These are phyloP conservation scores for Suhomyces choctaworum DNA, from an alignment of 1,139 yeast species.

Conservation along the genomic window DNA sequence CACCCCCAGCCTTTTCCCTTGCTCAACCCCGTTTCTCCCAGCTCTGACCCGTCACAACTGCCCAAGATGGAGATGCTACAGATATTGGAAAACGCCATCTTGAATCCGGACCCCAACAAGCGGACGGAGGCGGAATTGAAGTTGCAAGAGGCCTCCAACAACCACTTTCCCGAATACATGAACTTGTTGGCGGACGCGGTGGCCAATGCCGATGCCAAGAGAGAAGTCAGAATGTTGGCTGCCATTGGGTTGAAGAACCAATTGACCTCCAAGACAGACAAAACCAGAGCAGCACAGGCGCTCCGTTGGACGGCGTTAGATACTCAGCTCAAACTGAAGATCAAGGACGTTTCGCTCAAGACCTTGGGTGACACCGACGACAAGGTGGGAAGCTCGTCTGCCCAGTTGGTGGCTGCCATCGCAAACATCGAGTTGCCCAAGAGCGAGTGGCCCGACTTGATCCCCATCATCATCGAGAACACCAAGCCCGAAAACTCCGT, in stretches of 20 bases:
- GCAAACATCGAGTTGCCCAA: constrained; percentile 93
- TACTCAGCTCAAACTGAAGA: constrained; percentile 53
- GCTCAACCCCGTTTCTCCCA: neutral
- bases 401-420: constrained; percentile 93
- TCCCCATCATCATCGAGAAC: constrained; percentile 79
- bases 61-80: constrained; percentile 64
- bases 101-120: constrained; percentile 62
- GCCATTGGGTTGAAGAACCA: constrained; percentile 87
- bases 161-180: constrained; percentile 73
- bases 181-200: constrained; percentile 71
- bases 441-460: constrained; percentile 84
- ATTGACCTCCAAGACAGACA: constrained; percentile 71
- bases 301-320: constrained; percentile 66
- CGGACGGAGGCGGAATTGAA: constrained; percentile 83
- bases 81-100: constrained; percentile 75
- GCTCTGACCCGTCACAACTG: neutral
- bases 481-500: constrained; percentile 78
- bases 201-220: constrained; percentile 61
- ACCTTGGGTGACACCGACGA: constrained; percentile 68
- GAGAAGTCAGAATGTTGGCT: constrained; percentile 91
- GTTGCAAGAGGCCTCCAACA: constrained; percentile 68
- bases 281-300: constrained; percentile 52
- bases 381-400: constrained; percentile 84
- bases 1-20: no score
- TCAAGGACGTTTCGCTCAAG: constrained; percentile 65